These are phyloP conservation scores for Kodamaea sp. DNA, from an alignment of 1,139 yeast genomes.

Conservation along the genomic window DNA sequence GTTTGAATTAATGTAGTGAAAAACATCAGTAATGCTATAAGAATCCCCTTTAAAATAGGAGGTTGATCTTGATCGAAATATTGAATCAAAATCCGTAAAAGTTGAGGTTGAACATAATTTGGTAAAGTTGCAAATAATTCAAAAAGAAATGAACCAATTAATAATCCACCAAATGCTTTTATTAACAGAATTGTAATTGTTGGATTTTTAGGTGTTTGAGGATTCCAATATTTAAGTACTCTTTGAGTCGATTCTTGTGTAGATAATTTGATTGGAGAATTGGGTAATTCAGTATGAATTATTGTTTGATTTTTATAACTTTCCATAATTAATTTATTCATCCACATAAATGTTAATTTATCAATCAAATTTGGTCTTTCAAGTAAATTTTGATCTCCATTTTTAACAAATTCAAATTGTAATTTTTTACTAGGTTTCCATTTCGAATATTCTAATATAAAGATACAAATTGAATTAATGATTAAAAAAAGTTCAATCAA, in stretches of 20 bases:
- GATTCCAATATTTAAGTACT: conserved; percentile 20
- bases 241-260: conserved; percentile 26
- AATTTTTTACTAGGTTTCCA: conserved; percentile 33
- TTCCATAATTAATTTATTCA: conserved; percentile 51
- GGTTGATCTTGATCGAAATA: conserved; percentile 39
- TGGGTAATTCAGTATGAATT: conserved; percentile 51
- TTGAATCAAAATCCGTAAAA: conserved; percentile 46
- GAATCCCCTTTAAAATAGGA: conserved; percentile 49
- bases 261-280: conserved; percentile 47
- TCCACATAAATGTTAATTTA: conserved; percentile 55
- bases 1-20: conserved; percentile 44
- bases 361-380: conserved; percentile 49
- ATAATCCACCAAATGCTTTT: conserved; percentile 47
- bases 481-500: conserved; percentile 18
- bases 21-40: conserved; percentile 52
- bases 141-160: conserved; percentile 38
- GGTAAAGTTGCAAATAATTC: conserved; percentile 45
- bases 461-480: conserved; percentile 19
- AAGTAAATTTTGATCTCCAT: conserved; percentile 15
- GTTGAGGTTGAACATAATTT: conserved; percentile 54
- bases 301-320: conserved; percentile 48
- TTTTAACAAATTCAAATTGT: conserved; percentile 14
- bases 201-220: conserved; percentile 11
- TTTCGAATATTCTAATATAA: conserved; percentile 22
- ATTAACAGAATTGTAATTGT: conserved; percentile 43